Conservation (phyloP, 2,329 filamentous ascomycete species). For the Paraconiothyrium sp. region DNA sequence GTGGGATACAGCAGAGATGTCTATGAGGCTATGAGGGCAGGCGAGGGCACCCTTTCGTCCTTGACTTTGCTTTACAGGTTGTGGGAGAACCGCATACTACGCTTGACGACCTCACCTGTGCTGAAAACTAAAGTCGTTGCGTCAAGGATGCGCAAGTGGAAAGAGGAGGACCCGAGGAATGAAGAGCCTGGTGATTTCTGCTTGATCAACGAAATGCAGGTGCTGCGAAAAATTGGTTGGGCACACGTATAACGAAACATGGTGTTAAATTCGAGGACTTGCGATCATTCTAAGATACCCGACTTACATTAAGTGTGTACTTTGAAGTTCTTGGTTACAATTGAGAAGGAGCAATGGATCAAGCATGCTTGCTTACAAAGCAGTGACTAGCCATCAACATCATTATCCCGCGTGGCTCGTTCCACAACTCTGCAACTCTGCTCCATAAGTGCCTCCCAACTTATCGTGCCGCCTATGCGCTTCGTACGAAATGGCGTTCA, state of each 20-base stretch:
- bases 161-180: neutral
- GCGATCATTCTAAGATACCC: no score
- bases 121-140: conserved; percentile 6
- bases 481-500: neutral
- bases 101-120: conserved; percentile 9
- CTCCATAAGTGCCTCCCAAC: neutral
- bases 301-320: no score
- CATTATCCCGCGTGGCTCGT: neutral
- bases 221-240: conserved; percentile 41
- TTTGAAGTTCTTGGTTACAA: no score
- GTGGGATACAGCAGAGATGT: conserved; percentile 66
- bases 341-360: neutral
- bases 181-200: conserved; percentile 36
- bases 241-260: conserved; percentile 28
- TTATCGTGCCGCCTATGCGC: neutral
- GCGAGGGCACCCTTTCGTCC: neutral
- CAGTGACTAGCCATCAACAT: neutral
- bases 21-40: conserved; percentile 22
- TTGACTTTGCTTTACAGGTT: neutral
- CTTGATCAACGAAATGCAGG: conserved; percentile 47
- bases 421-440: neutral
- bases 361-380: neutral
- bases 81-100: conserved; percentile 13
- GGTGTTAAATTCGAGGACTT: no score
- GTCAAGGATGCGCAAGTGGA: conserved; percentile 10